Base-by-base conservation (phyloP, 1,139 yeast species). In the Diutina pseudorugosa region DNA sequence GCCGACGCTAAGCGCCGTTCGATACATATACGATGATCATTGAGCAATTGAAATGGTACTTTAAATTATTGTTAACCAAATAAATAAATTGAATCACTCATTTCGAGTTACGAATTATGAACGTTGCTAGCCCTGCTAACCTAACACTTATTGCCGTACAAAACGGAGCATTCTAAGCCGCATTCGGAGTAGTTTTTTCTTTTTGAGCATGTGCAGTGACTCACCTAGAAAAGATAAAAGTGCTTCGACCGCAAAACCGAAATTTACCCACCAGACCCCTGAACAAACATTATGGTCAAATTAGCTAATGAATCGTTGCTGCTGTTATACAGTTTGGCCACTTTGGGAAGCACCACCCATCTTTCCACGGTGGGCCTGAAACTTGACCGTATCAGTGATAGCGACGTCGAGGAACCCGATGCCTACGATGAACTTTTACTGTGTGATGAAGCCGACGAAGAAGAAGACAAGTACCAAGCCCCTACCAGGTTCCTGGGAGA, bases 311-410 rank as follows among this genome's bases (percentile, higher is more conserved):
- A 45, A 23, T 27, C 40, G 27, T 45, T 45, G 40, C 49, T 45
- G 49, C 36, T 25, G 36, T 27, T 45, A 16, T 45, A 45, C 49
- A 45, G 49, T 18, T 45, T 45, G 49, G 49, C 49, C 23, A 45
- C 49, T 20, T 33, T 45, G n/a, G 49, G 49, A 8, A 27, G 40
- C 21, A 45, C 49, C 40, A 45, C 49, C 40, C 49, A 27, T 27
- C 49, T 45, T 14, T 27, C 40, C 16, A 45, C 49, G 7, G 49
- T 45, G 36, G 49, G 49, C 8, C 40, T 27, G 41, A 45, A 45
- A 19, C 49, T 45, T 27, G 49, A 45, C 25, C 49, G 49, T n/a
- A 45, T 45, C 11, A n/a, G 18, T 18, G 49, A 45, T 18, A 23
- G 36, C 19, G 47, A 44, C 11, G 47, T 12, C 33, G 27, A 16